phyloP scores from a whole-genome alignment of 805 yeast genomes.

The Candida morakotiae region DNA sequence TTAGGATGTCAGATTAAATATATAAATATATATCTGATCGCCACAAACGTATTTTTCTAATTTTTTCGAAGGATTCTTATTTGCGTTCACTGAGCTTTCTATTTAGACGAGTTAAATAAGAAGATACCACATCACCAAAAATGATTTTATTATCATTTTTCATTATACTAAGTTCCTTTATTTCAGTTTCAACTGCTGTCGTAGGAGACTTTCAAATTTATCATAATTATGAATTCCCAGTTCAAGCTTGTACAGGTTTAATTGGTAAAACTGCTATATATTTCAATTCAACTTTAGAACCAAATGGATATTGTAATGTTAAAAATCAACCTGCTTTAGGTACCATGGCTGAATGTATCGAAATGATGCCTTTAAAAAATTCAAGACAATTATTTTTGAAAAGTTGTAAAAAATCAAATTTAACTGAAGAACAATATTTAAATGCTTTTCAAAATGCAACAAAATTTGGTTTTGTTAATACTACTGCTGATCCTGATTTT shows the following conservation, averaged over 20 bases:
- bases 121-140: not conserved
- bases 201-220: conserved; percentile 17
- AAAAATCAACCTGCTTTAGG: conserved; percentile 38
- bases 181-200: conserved; percentile 8
- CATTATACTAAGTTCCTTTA: not conserved
- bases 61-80: too few species aligned
- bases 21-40: too few species aligned
- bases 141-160: conserved; percentile 1
- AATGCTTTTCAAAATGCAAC: conserved; percentile 41
- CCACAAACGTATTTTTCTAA: too few species aligned
- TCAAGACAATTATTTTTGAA: conserved; percentile 22
- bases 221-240: conserved; percentile 20
- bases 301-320: conserved; percentile 27
- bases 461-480: conserved; percentile 26
- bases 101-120: too few species aligned
- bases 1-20: too few species aligned
- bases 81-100: too few species aligned
- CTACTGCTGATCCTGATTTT: conserved; percentile 22
- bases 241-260: conserved; percentile 21
- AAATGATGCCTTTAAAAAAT: conserved; percentile 16
- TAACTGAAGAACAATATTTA: conserved; percentile 29
- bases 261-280: conserved; percentile 22
- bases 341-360: conserved; percentile 32
- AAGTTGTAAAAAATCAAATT: conserved; percentile 18
- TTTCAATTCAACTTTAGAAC: conserved; percentile 13